These are phyloP conservation scores for Parascedosporium putredinis DNA, from an alignment of 2,329 filamentous ascomycete species.

Conservation along the genomic window DNA sequence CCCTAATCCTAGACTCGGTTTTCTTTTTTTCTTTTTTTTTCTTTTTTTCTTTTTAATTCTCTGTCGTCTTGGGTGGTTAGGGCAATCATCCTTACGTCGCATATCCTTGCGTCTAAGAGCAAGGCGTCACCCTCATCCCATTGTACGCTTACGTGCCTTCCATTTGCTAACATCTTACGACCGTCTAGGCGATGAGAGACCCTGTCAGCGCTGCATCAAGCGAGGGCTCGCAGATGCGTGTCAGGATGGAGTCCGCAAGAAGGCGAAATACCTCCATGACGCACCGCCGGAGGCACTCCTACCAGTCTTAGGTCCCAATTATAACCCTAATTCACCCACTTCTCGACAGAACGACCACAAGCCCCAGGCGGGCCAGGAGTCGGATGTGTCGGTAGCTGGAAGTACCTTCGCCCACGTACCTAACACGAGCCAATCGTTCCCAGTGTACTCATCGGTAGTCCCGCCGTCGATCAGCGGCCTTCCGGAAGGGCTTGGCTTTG, in stretches of 20 bases:
- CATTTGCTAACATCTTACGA: not conserved
- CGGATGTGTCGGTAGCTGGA: constrained; percentile 26
- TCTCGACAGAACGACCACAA: constrained; percentile 33
- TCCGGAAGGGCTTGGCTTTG: constrained; percentile 43
- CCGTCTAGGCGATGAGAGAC: constrained; percentile 78
- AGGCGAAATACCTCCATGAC: constrained; percentile 98
- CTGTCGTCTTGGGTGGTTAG: no score
- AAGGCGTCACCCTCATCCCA: no score
- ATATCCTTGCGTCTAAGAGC: no score
- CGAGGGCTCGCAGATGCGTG: constrained; percentile 83
- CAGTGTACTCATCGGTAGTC: constrained; percentile 36
- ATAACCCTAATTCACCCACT: constrained; percentile 46
- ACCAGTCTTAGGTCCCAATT: constrained; percentile 68
- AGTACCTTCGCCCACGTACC: constrained; percentile 37
- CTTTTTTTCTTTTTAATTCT: not conserved
- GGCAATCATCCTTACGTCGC: no score
- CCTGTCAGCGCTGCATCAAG: constrained; percentile 89
- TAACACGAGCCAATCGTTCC: constrained; percentile 34
- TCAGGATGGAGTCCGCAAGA: constrained; percentile 94
- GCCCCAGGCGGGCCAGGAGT: constrained; percentile 34
- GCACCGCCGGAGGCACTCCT: constrained; percentile 80
- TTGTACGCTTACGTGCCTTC: no score
- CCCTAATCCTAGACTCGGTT: no score
- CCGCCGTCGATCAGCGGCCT: constrained; percentile 34
- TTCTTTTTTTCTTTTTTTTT: not conserved